Conservation (phyloP, 176 grass and related monocot genomes). For the Eragrostis curvula region DNA sequence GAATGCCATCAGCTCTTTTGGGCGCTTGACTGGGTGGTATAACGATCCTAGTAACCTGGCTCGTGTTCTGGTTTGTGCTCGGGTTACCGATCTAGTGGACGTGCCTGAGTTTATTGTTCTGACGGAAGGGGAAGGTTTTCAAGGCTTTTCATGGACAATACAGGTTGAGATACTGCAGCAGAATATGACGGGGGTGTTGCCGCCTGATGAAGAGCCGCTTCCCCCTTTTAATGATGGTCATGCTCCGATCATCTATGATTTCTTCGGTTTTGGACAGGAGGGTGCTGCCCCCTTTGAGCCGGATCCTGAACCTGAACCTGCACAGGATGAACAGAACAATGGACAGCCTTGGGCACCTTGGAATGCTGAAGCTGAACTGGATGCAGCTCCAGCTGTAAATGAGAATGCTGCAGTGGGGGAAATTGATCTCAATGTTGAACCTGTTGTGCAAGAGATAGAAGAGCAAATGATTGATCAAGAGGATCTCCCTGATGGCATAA, state of each 20-base stretch:
- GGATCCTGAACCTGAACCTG: too few species aligned
- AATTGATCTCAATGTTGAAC: too few species aligned
- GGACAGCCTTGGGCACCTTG: too few species aligned
- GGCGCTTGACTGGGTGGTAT: not conserved
- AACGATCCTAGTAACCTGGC: not conserved
- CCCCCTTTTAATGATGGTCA: not conserved
- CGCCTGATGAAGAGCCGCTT: not conserved
- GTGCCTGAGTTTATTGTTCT: not conserved
- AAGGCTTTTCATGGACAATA: not conserved
- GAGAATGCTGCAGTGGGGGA: too few species aligned
- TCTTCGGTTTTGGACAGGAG: not conserved
- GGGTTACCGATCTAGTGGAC: not conserved
- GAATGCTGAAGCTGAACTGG: too few species aligned
- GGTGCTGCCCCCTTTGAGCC: too few species aligned
- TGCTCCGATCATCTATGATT: not conserved
- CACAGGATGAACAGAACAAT: too few species aligned
- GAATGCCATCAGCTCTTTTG: not conserved
- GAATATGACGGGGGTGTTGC: not conserved
- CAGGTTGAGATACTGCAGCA: not conserved
- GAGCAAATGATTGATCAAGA: too few species aligned
- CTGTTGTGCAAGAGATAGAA: too few species aligned
- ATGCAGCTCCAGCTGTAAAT: too few species aligned
- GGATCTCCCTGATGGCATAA: too few species aligned
- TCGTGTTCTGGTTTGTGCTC: not conserved
- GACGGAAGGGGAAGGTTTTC: not conserved